These are phyloP conservation scores for Microcera coccophila DNA, from an alignment of 2,329 filamentous ascomycete genomes.

Conservation along the genomic window DNA sequence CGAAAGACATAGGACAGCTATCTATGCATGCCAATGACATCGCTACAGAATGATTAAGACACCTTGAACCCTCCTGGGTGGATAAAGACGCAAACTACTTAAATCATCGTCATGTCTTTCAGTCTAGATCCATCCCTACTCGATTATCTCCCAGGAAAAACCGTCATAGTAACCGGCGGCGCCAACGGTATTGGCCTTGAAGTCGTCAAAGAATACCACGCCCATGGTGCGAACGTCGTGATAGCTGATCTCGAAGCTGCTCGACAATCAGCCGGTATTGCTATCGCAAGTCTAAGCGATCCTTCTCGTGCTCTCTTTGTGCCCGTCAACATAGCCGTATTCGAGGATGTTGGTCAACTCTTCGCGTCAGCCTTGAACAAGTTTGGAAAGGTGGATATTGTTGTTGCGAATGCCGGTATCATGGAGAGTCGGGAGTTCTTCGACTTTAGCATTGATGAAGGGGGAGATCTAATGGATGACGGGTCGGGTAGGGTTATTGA, in stretches of 20 bases:
- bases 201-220: conserved; percentile 2
- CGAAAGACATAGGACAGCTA: too few relatives aligned
- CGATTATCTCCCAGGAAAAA: conserved; percentile 4
- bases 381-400: conserved; percentile 8
- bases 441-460: conserved; percentile 6
- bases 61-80: too few relatives aligned
- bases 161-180: conserved; percentile 12
- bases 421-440: conserved; percentile 9
- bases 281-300: not conserved
- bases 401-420: conserved; percentile 12
- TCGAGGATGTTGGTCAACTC: conserved; percentile 5
- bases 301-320: conserved; percentile 2
- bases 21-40: too few relatives aligned
- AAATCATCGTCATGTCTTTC: not conserved
- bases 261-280: not conserved
- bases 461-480: conserved; percentile 5
- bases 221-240: conserved; percentile 10
- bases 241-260: conserved; percentile 6
- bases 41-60: too few relatives aligned
- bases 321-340: conserved; percentile 6
- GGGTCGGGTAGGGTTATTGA: conserved; percentile 9
- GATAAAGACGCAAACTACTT: too few relatives aligned
- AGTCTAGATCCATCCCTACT: not conserved
- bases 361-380: conserved; percentile 1
- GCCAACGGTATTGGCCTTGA: conserved; percentile 11